phyloP scores from a whole-genome alignment of 345 rosid genomes.

The Durio zibethinus region DNA sequence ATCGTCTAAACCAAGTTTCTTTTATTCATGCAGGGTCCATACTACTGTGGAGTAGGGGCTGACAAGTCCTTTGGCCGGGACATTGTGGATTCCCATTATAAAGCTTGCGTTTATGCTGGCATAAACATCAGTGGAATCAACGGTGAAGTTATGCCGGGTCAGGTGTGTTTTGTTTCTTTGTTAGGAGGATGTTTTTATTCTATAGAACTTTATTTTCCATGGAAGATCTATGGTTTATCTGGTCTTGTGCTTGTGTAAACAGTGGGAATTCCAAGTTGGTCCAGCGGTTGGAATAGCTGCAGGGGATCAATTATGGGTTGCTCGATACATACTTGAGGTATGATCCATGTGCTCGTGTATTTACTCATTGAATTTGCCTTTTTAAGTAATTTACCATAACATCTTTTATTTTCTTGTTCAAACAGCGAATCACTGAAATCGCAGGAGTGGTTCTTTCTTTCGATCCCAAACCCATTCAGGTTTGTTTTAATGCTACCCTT shows the following conservation, averaged over 20 bases:
- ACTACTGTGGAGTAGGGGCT: slow-evolving; percentile 80
- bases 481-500: slow-evolving; percentile 12
- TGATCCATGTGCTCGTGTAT: no score
- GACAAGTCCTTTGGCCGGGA: slow-evolving; percentile 82
- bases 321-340: slow-evolving; percentile 86
- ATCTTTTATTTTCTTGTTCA: background rate
- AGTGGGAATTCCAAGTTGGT: slow-evolving; percentile 95
- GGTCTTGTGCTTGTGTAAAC: background rate
- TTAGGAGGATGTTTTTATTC: background rate
- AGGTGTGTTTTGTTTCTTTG: slow-evolving; percentile 25
- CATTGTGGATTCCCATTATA: slow-evolving; percentile 74
- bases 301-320: slow-evolving; percentile 74
- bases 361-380: background rate
- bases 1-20: background rate
- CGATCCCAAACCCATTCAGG: slow-evolving; percentile 89
- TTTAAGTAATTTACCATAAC: background rate
- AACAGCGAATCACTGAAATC: slow-evolving; percentile 75
- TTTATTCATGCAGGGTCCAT: slow-evolving; percentile 54
- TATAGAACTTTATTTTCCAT: background rate
- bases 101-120: slow-evolving; percentile 81
- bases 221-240: background rate
- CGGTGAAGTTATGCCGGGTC: slow-evolving; percentile 91
- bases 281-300: slow-evolving; percentile 69
- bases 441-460: slow-evolving; percentile 70
- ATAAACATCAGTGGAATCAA: slow-evolving; percentile 73